These are phyloP conservation scores for Daldinia loculata DNA, from an alignment of 495 filamentous ascomycete species.

Conservation along the genomic window DNA sequence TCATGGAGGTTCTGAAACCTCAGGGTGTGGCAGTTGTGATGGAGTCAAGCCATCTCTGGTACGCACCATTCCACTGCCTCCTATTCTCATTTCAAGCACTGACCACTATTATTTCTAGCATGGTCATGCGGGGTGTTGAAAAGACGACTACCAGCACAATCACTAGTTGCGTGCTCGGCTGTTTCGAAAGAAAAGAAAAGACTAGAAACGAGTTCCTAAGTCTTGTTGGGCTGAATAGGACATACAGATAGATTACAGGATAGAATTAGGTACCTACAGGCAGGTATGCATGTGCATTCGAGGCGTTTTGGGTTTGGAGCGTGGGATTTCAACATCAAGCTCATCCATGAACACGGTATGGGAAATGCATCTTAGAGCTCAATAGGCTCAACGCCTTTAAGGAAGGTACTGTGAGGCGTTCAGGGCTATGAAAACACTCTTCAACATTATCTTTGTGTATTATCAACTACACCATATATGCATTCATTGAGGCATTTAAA, in stretches of 20 bases:
- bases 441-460: conserved; percentile 33
- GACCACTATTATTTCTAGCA: conserved; percentile 48
- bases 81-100: not conserved
- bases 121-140: conserved; percentile 95
- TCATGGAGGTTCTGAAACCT: conserved; percentile 92
- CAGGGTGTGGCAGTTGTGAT: conserved; percentile 96
- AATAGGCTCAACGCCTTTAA: conserved; percentile 34
- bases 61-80: not conserved
- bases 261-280: not conserved
- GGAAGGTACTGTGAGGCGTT: conserved; percentile 22
- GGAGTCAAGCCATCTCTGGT: conserved; percentile 94
- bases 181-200: conserved; percentile 90
- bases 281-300: conserved; percentile 14
- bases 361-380: conserved; percentile 20
- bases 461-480: conserved; percentile 31
- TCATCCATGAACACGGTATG: conserved; percentile 29
- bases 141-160: conserved; percentile 88
- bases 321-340: conserved; percentile 47
- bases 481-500: not conserved
- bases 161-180: conserved; percentile 95
- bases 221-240: conserved; percentile 71
- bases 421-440: conserved; percentile 7
- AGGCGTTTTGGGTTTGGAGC: conserved; percentile 35
- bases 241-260: conserved; percentile 38
- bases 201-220: conserved; percentile 94